Evolutionary conservation across 371 early-diverging fungal species (phyloP).

Genomic region (Basidiobolus heterosporus): DNA sequence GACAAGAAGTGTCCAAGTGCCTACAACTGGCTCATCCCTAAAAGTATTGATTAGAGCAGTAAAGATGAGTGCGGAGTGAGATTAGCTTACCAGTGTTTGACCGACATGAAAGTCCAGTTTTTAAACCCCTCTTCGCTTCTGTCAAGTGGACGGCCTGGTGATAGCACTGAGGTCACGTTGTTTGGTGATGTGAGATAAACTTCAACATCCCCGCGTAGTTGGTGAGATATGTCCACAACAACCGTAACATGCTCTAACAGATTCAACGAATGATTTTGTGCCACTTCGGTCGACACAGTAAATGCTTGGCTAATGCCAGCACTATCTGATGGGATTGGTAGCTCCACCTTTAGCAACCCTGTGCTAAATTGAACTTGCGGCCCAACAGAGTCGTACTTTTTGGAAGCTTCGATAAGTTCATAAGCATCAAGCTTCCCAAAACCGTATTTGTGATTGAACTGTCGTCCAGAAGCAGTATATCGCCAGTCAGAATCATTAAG

Average conservation of each 20-base stretch:
- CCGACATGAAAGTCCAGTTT: constrained; percentile 89
- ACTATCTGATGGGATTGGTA: constrained; percentile 33
- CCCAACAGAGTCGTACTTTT: constrained; percentile 37
- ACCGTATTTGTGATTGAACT: constrained; percentile 77
- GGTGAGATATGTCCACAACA: constrained; percentile 62
- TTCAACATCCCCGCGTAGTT: constrained; percentile 62
- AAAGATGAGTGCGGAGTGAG: no score
- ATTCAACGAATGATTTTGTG: constrained; percentile 24
- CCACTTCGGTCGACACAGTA: constrained; percentile 20
- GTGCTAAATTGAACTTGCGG: constrained; percentile 38
- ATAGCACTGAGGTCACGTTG: constrained; percentile 46
- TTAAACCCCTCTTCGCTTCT: constrained; percentile 41
- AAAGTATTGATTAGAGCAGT: no score
- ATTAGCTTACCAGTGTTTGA: constrained; percentile 74
- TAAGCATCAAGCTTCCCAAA: constrained; percentile 82
- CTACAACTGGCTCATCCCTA: no score
- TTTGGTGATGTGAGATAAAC: constrained; percentile 61
- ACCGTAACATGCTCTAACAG: constrained; percentile 77
- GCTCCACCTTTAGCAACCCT: constrained; percentile 18
- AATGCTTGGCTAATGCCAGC: constrained; percentile 18
- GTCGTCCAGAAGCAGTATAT: constrained; percentile 34
- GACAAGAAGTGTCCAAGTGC: no score
- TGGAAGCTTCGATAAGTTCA: constrained; percentile 62
- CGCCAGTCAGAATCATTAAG: constrained; percentile 44
- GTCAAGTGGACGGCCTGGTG: constrained; percentile 47